Base-by-base conservation (phyloP, 345 rosid genomes). In the Clausena lansium region DNA sequence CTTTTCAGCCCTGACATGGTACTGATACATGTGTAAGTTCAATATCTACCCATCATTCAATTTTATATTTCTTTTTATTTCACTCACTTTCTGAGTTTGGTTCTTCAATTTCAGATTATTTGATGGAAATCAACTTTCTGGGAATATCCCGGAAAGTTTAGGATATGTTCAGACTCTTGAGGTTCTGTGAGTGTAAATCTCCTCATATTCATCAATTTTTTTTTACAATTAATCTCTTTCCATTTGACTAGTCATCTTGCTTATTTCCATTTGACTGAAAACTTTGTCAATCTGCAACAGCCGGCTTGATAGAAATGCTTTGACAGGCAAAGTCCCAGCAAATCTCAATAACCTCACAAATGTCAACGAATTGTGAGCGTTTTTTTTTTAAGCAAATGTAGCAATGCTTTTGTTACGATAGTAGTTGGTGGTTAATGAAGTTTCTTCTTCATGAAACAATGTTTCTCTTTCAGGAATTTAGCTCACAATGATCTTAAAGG, bases 231-330 rank as follows among this genome's bases (percentile, higher is more conserved):
- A 24, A 33, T 28, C 33, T 30, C 33, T 50, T 2, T 36, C 30
- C 71, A 38, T 39, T 36, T 63, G 15, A 11, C 7, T 20, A 54
- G 52, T 47, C 54, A 17, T 60, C 36, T 73, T n/a, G 17, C 35
- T 76, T 32, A 11, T 20, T 70, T 69, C 13, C 7, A 63, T 45
- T 45, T 45, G 11, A 50, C 61, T 22, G n/a, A 35, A 75, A 72
- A 78, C 27, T 47, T 38, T 70, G 78, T 74, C 76, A 28, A 72
- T 87, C 77, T 83, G 60, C 74, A 75, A 67, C 95, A 94, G 99
- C n/a, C 98, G 98, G 67, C 98, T 94, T 59, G 99, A 96, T 81
- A 90, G 99, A 84, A 96, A 96, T 83, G 79, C 80, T 54, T 72
- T 96, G 24, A 70, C 85, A 11, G 98, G 94, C 74, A 78, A 78